Percentiles rank a stretch among this genome's conserved stretches.
These are phyloP conservation scores for Entomortierella chlamydospora DNA, from an alignment of 192 early-diverging fungal species.

Conservation along the genomic window DNA sequence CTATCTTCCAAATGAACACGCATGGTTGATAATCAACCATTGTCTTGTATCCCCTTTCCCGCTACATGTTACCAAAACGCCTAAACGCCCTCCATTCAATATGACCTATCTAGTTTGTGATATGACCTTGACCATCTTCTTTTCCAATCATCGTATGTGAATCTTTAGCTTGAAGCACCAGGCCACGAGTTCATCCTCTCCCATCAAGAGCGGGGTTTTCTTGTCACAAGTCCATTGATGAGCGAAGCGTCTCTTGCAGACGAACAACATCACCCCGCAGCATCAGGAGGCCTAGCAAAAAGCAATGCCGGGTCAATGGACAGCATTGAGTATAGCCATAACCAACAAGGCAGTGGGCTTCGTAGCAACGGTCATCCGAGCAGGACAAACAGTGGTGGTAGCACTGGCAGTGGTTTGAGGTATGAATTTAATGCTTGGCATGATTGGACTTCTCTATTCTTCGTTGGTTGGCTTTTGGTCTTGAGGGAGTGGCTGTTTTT, in stretches of 20 bases:
- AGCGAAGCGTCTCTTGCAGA: constrained; percentile 38
- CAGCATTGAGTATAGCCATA: constrained; percentile 17
- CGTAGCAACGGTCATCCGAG: constrained; percentile 19
- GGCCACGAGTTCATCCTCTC: constrained; percentile 25
- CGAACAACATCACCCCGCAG: constrained; percentile 23
- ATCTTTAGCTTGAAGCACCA: constrained; percentile 25
- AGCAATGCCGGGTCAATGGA: constrained; percentile 8
- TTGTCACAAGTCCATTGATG: constrained; percentile 48
- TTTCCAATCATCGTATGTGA: background rate
- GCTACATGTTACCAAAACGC: background rate
- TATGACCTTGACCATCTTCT: background rate
- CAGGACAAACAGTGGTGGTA: constrained; percentile 21
- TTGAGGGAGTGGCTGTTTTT: background rate
- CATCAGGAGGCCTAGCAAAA: background rate
- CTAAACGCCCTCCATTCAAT: background rate
- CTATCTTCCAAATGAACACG: background rate
- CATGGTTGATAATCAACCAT: constrained; percentile 1
- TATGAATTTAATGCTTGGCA: background rate
- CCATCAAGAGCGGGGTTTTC: constrained; percentile 30
- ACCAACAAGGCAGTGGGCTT: background rate
- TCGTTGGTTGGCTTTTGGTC: too few relatives aligned
- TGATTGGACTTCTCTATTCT: background rate
- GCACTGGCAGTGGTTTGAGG: constrained; percentile 1
- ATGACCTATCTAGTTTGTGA: too few relatives aligned
- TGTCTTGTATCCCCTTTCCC: background rate